Conservation (phyloP, 2,329 filamentous ascomycete genomes). For the Aphanoascus verrucosus region DNA sequence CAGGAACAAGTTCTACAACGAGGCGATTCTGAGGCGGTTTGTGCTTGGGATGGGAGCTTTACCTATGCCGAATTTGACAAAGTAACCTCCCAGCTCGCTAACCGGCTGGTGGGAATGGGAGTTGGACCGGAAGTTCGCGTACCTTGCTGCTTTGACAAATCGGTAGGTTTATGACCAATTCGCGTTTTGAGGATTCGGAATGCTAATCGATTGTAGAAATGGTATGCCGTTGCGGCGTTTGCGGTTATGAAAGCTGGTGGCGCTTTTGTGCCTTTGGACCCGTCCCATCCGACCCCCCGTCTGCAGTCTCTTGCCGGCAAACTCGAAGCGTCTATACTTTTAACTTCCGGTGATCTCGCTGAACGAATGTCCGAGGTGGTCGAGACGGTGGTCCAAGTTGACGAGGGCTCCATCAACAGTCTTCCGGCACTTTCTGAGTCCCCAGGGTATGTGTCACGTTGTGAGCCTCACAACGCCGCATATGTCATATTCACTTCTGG, state of each 20-base stretch:
- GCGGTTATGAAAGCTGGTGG: constrained; percentile 36
- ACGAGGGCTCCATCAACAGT: constrained; percentile 20
- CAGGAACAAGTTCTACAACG: constrained; percentile 29
- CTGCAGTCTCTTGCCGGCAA: constrained; percentile 27
- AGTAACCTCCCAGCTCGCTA: constrained; percentile 30
- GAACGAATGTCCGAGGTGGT: constrained; percentile 19
- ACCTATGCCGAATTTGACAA: constrained; percentile 30
- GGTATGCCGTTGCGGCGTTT: constrained; percentile 34
- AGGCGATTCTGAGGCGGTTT: constrained; percentile 18
- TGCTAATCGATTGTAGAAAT: constrained; percentile 24
- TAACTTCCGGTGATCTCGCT: constrained; percentile 25
- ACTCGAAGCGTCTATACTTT: constrained; percentile 25
- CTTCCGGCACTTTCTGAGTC: constrained; percentile 17
- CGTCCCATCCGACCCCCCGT: constrained; percentile 30
- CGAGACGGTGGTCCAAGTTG: constrained; percentile 24
- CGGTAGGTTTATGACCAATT: constrained; percentile 20
- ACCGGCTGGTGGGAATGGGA: constrained; percentile 25
- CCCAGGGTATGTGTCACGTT: constrained; percentile 19
- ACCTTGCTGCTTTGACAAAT: constrained; percentile 35
- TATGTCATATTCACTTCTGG: constrained; percentile 53
- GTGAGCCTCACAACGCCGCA: constrained; percentile 27
- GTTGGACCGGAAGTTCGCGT: constrained; percentile 31
- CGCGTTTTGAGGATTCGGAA: not conserved
- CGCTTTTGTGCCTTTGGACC: constrained; percentile 34
- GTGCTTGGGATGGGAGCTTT: constrained; percentile 26